phyloP scores from a whole-genome alignment of 345 rosid species.

The Camelina neglecta region DNA sequence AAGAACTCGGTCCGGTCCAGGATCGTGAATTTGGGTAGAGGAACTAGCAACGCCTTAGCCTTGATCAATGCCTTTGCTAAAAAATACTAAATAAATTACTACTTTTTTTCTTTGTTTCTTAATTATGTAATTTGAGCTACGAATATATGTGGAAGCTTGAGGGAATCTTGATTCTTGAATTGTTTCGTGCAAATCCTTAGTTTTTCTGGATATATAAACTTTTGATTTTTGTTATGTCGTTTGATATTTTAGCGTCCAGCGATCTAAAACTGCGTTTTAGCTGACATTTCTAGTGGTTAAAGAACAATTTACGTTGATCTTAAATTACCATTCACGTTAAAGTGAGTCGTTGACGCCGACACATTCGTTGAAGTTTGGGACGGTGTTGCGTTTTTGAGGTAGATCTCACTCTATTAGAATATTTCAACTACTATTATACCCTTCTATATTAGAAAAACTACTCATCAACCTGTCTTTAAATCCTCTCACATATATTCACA shows the following conservation, averaged over 20 bases:
- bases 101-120: neutral
- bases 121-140: neutral
- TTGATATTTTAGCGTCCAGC: neutral
- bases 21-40: constrained; percentile 66
- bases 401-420: constrained; percentile 8
- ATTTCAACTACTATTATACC: neutral
- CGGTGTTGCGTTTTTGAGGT: neutral
- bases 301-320: neutral
- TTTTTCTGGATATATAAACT: neutral
- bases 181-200: constrained; percentile 5
- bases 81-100: constrained; percentile 23
- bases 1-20: constrained; percentile 57
- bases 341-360: constrained; percentile 32
- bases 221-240: neutral
- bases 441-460: neutral
- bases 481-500: neutral
- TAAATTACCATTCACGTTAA: neutral
- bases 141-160: constrained; percentile 9
- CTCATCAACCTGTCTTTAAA: neutral
- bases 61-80: constrained; percentile 66
- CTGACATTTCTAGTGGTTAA: neutral
- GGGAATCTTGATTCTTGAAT: neutral
- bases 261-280: constrained; percentile 12
- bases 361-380: constrained; percentile 11
- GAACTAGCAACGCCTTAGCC: constrained; percentile 85